Percentiles rank a stretch among this genome's conserved stretches.
phyloP scores from a whole-genome alignment of 106 monocot species.

The Chionographis japonica region DNA sequence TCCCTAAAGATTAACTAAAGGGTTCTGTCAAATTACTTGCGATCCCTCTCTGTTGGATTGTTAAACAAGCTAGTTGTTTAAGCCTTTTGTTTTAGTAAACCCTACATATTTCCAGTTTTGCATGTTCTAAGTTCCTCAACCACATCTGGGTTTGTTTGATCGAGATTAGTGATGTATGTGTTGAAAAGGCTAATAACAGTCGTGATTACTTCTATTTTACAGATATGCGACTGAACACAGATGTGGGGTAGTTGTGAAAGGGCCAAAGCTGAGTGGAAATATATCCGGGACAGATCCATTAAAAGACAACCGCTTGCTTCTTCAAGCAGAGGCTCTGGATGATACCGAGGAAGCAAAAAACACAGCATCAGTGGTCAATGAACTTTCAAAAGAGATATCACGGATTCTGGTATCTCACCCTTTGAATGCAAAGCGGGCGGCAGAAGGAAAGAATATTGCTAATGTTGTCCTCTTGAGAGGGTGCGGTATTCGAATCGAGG shows the following conservation, averaged over 20 bases:
- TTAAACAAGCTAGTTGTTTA: no score
- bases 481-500: conserved; percentile 98
- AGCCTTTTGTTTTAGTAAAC: no score
- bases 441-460: conserved; percentile 81
- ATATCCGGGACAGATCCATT: conserved; percentile 97
- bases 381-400: conserved; percentile 82
- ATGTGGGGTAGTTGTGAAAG: conserved; percentile 97
- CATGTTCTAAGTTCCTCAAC: background rate
- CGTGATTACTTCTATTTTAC: conserved; percentile 4
- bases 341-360: conserved; percentile 84
- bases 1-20: no score
- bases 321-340: conserved; percentile 87
- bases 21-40: no score
- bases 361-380: conserved; percentile 82
- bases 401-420: conserved; percentile 74
- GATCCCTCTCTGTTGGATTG: no score
- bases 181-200: background rate
- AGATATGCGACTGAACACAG: conserved; percentile 99
- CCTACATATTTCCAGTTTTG: no score
- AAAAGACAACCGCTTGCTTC: conserved; percentile 88
- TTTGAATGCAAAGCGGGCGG: conserved; percentile 66
- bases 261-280: conserved; percentile 97
- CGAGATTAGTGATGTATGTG: background rate
- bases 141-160: background rate
- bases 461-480: conserved; percentile 94